These are phyloP conservation scores for Phytophthora pistaciae DNA, from an alignment of 352 stramenopile species.

Conservation along the genomic window DNA sequence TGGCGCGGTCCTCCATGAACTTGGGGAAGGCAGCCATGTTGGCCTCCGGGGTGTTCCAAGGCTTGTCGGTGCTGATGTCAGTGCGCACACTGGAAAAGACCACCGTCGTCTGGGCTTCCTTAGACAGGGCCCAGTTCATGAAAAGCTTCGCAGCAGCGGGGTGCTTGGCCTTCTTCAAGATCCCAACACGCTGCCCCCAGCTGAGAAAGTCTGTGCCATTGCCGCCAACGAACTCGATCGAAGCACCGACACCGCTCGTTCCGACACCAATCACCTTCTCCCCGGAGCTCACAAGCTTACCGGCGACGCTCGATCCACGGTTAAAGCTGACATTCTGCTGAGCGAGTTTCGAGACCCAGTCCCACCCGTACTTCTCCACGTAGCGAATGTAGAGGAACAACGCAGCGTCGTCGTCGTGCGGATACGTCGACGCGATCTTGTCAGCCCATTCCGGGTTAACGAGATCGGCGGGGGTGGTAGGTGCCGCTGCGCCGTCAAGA, in stretches of 20 bases:
- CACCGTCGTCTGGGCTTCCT: constrained; percentile 41
- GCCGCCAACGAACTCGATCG: constrained; percentile 27
- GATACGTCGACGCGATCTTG: constrained; percentile 57
- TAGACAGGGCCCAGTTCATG: constrained; percentile 59
- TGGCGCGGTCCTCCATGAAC: constrained; percentile 64
- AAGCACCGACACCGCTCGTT: constrained; percentile 1
- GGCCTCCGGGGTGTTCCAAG: constrained; percentile 47
- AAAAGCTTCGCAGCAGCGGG: constrained; percentile 60
- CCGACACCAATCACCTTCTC: constrained; percentile 43
- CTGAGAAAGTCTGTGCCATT: constrained; percentile 43
- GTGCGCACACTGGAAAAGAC: constrained; percentile 43
- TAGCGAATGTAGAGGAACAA: constrained; percentile 61
- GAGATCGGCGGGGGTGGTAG: constrained; percentile 39
- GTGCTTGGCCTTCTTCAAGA: constrained; percentile 62
- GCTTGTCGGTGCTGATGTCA: constrained; percentile 42
- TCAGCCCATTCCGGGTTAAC: constrained; percentile 36
- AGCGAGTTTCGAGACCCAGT: constrained; percentile 50
- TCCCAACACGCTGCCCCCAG: constrained; percentile 63
- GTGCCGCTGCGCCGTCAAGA: constrained; percentile 18
- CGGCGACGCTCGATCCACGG: constrained; percentile 41
- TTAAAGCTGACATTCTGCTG: constrained; percentile 44
- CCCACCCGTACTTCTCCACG: constrained; percentile 65
- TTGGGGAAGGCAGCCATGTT: constrained; percentile 39
- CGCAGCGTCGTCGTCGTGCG: constrained; percentile 60
- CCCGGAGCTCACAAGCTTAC: constrained; percentile 28